Conservation (phyloP, 2,329 filamentous ascomycete genomes). For the Verruconis gallopava region DNA sequence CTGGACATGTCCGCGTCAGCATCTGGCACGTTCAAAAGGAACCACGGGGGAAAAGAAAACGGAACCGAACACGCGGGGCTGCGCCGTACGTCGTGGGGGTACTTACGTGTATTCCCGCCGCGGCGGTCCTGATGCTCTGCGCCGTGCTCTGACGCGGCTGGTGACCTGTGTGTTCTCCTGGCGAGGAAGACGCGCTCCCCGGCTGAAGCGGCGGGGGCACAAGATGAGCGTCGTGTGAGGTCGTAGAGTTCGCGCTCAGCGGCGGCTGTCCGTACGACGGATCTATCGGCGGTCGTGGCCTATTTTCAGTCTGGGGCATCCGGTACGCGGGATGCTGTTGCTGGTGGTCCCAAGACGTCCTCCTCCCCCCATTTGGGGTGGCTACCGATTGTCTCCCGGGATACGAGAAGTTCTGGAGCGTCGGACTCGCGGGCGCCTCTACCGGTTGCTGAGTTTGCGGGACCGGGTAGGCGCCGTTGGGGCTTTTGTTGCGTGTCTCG, state of each 20-base stretch:
- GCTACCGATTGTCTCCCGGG: slow-evolving; percentile 1
- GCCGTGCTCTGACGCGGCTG: slow-evolving; percentile 2
- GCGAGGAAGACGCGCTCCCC: too few species aligned
- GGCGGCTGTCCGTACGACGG: slow-evolving; percentile 5
- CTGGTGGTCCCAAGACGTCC: background rate
- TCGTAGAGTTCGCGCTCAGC: background rate
- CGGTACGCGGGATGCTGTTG: slow-evolving; percentile 4
- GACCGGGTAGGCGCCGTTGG: background rate
- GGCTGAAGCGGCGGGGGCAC: too few species aligned
- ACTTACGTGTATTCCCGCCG: slow-evolving; percentile 9
- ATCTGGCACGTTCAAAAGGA: too few species aligned
- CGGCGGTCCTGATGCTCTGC: slow-evolving; percentile 2
- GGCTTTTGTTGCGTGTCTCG: slow-evolving; percentile 4
- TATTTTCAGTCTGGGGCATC: slow-evolving; percentile 1
- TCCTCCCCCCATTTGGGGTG: background rate
- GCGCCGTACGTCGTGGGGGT: background rate
- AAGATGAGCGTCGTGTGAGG: background rate
- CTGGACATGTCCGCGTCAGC: background rate
- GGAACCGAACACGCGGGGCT: too few species aligned
- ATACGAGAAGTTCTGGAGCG: slow-evolving; percentile 8
- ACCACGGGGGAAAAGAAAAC: too few species aligned
- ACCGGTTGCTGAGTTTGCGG: background rate
- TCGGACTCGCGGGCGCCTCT: background rate
- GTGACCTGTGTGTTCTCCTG: too few species aligned
- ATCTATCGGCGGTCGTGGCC: slow-evolving; percentile 6